Evolutionary conservation across 2,329 filamentous ascomycete genomes (phyloP).

Genomic region (Aspergillus pseudoterreus): DNA sequence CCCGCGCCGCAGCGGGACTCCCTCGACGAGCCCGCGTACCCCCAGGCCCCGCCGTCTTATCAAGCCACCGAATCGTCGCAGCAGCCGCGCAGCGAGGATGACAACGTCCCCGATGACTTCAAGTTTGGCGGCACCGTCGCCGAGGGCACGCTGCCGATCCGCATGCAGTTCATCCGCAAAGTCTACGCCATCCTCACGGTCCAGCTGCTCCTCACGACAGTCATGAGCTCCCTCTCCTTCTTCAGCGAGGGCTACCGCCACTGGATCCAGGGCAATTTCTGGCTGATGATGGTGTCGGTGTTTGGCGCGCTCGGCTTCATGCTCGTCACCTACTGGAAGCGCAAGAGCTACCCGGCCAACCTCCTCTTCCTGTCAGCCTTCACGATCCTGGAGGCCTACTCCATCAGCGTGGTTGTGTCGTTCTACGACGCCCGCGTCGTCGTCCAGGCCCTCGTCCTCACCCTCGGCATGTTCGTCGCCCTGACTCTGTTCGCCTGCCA

Average conservation of each 20-base stretch:
- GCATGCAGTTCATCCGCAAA: conserved; percentile 95
- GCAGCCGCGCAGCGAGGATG: conserved; percentile 69
- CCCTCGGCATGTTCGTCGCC: conserved; percentile 62
- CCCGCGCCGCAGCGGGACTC: conserved; percentile 83
- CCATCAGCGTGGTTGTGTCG: conserved; percentile 85
- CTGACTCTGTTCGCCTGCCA: conserved; percentile 86
- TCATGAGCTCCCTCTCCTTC: conserved; percentile 80
- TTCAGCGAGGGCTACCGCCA: conserved; percentile 71
- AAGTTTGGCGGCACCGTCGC: conserved; percentile 95
- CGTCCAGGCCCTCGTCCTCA: conserved; percentile 84
- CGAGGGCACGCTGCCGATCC: conserved; percentile 90
- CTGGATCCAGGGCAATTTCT: conserved; percentile 83
- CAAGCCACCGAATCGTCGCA: conserved; percentile 59
- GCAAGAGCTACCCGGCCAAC: conserved; percentile 92
- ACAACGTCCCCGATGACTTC: conserved; percentile 96
- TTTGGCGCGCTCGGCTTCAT: conserved; percentile 81
- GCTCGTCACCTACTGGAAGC: conserved; percentile 89
- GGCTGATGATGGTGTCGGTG: conserved; percentile 82
- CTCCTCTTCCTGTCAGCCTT: conserved; percentile 88
- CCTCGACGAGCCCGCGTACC: conserved; percentile 66
- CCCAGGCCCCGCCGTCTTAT: conserved; percentile 82
- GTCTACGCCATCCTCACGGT: conserved; percentile 97
- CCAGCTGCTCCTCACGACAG: conserved; percentile 80
- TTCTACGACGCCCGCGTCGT: conserved; percentile 84
- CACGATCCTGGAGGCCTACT: conserved; percentile 89